These are phyloP conservation scores for Fallopia convolvulus DNA, from an alignment of 148 eudicot species.

Conservation along the genomic window DNA sequence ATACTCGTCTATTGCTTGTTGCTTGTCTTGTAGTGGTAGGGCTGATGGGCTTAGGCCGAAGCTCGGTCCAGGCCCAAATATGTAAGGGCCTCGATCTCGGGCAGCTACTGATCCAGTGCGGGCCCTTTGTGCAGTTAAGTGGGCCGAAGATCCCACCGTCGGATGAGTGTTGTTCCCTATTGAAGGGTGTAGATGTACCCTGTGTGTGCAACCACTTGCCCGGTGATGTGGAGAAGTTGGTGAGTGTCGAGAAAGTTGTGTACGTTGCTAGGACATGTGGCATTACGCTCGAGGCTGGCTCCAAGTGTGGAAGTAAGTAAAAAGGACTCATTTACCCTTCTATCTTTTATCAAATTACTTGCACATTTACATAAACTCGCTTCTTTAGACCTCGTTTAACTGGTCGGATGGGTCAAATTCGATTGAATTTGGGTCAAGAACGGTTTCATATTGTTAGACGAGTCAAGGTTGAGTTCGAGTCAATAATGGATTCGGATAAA, in stretches of 20 bases:
- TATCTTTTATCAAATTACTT: neutral
- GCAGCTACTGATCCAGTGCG: neutral
- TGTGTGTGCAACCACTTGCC: neutral
- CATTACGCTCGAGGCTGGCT: neutral
- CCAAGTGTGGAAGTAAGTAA: neutral
- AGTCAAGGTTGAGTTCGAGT: too few relatives aligned
- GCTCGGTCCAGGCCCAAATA: neutral
- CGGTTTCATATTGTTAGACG: too few relatives aligned
- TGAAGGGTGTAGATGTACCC: neutral
- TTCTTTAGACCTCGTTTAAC: too few relatives aligned
- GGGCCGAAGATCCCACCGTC: conserved; percentile 1
- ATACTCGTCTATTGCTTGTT: neutral
- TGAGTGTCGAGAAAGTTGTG: neutral
- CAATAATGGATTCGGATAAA: too few relatives aligned
- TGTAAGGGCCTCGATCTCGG: neutral
- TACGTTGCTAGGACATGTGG: neutral
- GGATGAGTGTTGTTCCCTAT: neutral
- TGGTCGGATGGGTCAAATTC: too few relatives aligned
- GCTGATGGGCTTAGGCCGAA: neutral
- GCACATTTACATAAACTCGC: too few relatives aligned
- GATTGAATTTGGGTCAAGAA: too few relatives aligned
- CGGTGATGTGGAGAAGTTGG: neutral
- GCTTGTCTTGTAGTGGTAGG: neutral
- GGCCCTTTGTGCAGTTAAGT: neutral
- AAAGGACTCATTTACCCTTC: neutral